Percentiles rank a stretch among this genome's conserved stretches.
phyloP scores from a whole-genome alignment of 257 asterid species.

The Ophiorrhiza pumila region DNA sequence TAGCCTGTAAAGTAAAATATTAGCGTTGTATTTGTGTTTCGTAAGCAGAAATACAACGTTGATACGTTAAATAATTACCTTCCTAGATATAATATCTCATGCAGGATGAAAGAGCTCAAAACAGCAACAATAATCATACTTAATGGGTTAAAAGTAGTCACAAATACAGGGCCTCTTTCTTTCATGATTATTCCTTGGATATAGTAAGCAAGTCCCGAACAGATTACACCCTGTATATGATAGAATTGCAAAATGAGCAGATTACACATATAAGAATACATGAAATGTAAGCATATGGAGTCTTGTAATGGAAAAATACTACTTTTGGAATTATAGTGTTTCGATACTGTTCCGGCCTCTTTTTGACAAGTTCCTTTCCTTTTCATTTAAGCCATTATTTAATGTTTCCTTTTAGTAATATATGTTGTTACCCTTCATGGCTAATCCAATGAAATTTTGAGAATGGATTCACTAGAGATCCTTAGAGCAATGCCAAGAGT shows the following conservation, averaged over 20 bases:
- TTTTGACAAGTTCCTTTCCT: neutral
- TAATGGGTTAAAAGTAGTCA: constrained; percentile 82
- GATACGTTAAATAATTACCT: constrained; percentile 43
- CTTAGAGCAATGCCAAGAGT: neutral
- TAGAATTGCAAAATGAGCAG: constrained; percentile 4
- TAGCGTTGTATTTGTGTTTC: constrained; percentile 2
- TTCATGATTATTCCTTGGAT: constrained; percentile 84
- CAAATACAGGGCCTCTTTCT: constrained; percentile 86
- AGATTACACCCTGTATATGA: constrained; percentile 64
- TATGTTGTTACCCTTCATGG: neutral
- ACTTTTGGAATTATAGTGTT: neutral
- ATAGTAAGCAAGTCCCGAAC: constrained; percentile 84
- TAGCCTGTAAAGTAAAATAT: constrained; percentile 41
- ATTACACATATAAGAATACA: neutral
- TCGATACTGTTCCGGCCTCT: neutral
- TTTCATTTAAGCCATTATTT: neutral
- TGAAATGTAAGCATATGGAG: neutral
- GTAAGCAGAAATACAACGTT: constrained; percentile 5
- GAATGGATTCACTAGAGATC: constrained; percentile 2
- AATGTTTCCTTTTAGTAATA: neutral
- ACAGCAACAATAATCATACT: constrained; percentile 85
- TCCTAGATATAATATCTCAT: constrained; percentile 71
- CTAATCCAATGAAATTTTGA: neutral
- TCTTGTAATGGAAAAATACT: neutral
- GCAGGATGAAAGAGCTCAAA: constrained; percentile 71